These are phyloP conservation scores for Tulasnella sp. DNA, from an alignment of 768 basidiomycete genomes.

Conservation along the genomic window DNA sequence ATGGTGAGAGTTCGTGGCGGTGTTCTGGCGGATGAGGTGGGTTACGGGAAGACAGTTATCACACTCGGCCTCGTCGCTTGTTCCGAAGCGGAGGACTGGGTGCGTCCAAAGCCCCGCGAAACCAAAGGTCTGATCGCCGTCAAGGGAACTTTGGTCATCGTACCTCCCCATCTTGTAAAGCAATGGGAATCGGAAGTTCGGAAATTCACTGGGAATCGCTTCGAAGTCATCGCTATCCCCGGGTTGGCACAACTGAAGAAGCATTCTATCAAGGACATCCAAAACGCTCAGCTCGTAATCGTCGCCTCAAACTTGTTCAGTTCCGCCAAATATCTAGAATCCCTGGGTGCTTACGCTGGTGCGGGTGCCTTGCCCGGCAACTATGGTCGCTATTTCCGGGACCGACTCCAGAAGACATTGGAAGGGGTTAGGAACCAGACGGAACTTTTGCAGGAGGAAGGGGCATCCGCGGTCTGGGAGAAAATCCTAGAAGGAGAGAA, in stretches of 20 bases:
- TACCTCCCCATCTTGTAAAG: slow-evolving; percentile 78
- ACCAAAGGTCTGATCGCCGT: slow-evolving; percentile 27
- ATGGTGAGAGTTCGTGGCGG: slow-evolving; percentile 69
- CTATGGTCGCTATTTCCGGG: slow-evolving; percentile 83
- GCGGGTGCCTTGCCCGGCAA: slow-evolving; percentile 49
- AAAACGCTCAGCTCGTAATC: slow-evolving; percentile 75
- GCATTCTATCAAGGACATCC: slow-evolving; percentile 56
- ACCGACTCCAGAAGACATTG: slow-evolving; percentile 55
- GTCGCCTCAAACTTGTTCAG: slow-evolving; percentile 80
- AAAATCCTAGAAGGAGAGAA: slow-evolving; percentile 52
- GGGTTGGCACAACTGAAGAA: slow-evolving; percentile 59
- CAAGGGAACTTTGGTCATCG: slow-evolving; percentile 70
- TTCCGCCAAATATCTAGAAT: slow-evolving; percentile 61
- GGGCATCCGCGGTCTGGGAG: slow-evolving; percentile 46
- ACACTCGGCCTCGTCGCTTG: slow-evolving; percentile 81
- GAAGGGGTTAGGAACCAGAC: slow-evolving; percentile 50
- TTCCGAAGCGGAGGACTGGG: slow-evolving; percentile 43
- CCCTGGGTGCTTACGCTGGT: slow-evolving; percentile 57
- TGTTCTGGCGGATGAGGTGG: slow-evolving; percentile 90
- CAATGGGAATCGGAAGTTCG: slow-evolving; percentile 82
- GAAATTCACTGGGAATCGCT: slow-evolving; percentile 54
- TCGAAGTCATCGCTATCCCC: slow-evolving; percentile 53
- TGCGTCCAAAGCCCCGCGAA: slow-evolving; percentile 18
- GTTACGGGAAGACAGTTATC: slow-evolving; percentile 95
- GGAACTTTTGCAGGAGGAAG: slow-evolving; percentile 51